Evolutionary conservation across 2,329 filamentous ascomycete genomes (phyloP), one percentile per base, ranked within the genome.

Genomic region (Coleophoma eucalyptorum): DNA sequence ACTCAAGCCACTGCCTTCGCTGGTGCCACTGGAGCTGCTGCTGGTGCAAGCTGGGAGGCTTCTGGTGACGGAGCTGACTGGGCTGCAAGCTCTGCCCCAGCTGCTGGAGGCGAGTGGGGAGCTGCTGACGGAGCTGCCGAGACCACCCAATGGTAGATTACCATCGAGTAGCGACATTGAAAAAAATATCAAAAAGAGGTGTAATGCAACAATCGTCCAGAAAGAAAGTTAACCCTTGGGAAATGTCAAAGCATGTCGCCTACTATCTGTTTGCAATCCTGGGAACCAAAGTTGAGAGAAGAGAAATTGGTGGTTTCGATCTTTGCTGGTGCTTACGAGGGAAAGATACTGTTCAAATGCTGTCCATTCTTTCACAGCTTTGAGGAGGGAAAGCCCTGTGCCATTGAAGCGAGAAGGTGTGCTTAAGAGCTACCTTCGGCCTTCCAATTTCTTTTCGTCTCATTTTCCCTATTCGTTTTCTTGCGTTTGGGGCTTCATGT

Each of bases 311-410:
- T 68, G 69, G 66, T 68, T 68, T 77, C 73, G 74, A 78, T n/a
- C 16, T 78, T 83, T 82, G 79, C 79, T 74, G 78, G 86, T 84
- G 87, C 91, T 97, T 80, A 97, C 88, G 92, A 97, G 91, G 93
- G 93, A 97, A 97, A 97, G 93, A 97, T 91, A 96, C 87, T 90
- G 81, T 70, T 26, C 26, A 26, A 68, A 68, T 69, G 73, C 70
- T 69, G 69, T 72, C 62, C 65, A 63, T 59, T 69, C 60, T 66
- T 61, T 38, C 65, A 54, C 55, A 61, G 61, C 55, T 70, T 69
- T 71, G 26, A 26, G 74, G 86, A 90, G 92, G 91, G 93, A 97
- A 97, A 91, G 93, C 93, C 93, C 91, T 97, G 92, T 94, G 84
- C 79, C 84, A 78, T 26, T 81, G 79, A 82, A 81, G 80, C 81